Evolutionary conservation across 768 basidiomycete genomes (phyloP).

Genomic region (Termitomyces sp.): DNA sequence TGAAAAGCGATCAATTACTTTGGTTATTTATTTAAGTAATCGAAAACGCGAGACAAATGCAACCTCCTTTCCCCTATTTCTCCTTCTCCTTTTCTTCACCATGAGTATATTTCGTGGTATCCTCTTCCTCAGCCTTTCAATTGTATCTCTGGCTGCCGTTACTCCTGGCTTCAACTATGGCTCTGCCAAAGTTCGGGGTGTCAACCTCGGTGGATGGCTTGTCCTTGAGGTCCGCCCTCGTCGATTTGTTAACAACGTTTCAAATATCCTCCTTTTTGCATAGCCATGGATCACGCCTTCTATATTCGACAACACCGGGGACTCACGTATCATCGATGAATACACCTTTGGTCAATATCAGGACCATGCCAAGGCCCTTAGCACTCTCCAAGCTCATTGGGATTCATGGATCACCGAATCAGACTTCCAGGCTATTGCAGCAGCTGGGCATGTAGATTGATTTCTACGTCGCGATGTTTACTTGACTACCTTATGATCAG

Average conservation of each 20-base stretch:
- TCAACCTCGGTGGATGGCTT: slow-evolving; percentile 69
- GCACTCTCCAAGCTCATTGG: slow-evolving; percentile 65
- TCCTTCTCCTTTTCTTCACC: slow-evolving; percentile 1
- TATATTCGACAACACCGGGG: slow-evolving; percentile 65
- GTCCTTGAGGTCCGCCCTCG: slow-evolving; percentile 34
- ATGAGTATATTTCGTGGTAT: slow-evolving; percentile 12
- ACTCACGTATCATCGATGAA: slow-evolving; percentile 61
- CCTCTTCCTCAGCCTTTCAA: slow-evolving; percentile 22
- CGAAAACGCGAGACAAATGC: neutral
- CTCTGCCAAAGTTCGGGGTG: slow-evolving; percentile 68
- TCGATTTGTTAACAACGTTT: neutral
- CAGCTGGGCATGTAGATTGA: slow-evolving; percentile 52
- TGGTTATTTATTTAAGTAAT: neutral
- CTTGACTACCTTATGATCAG: slow-evolving; percentile 28
- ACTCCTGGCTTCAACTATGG: slow-evolving; percentile 69
- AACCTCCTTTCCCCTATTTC: neutral
- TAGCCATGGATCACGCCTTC: slow-evolving; percentile 80
- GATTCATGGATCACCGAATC: slow-evolving; percentile 78
- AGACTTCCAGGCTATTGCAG: slow-evolving; percentile 72
- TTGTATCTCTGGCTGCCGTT: slow-evolving; percentile 27
- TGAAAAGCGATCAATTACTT: slow-evolving; percentile 10
- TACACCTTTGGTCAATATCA: slow-evolving; percentile 73
- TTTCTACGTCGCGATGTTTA: neutral
- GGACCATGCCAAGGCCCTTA: slow-evolving; percentile 38
- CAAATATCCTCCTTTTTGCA: slow-evolving; percentile 7